Conservation (phyloP, 2,329 filamentous ascomycete genomes). For the Dothidotthia symphoricarpi region DNA sequence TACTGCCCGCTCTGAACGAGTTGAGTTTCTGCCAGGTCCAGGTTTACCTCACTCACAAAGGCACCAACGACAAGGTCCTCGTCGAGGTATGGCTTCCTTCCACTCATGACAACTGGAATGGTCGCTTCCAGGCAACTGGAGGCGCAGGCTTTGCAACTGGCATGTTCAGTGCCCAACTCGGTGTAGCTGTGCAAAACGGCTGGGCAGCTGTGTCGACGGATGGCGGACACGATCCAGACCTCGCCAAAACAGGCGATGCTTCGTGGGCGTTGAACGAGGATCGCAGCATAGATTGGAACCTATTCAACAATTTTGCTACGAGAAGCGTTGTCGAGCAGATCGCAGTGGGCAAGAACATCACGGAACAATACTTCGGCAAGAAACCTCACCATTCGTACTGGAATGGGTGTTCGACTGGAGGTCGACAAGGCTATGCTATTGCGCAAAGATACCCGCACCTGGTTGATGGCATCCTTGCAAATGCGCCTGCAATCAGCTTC, state of each 20-base stretch:
- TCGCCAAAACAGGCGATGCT: conserved; percentile 6
- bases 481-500: conserved; percentile 32
- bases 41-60: conserved; percentile 20
- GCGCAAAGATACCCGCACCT: conserved; percentile 36
- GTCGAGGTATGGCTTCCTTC: conserved; percentile 35
- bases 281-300: conserved; percentile 27
- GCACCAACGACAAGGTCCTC: conserved; percentile 23
- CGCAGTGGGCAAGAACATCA: conserved; percentile 36
- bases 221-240: conserved; percentile 26
- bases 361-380: conserved; percentile 36
- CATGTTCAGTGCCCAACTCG: conserved; percentile 24
- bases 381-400: conserved; percentile 36
- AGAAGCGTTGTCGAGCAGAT: conserved; percentile 40
- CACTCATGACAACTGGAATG: conserved; percentile 29
- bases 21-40: conserved; percentile 28
- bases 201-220: conserved; percentile 38
- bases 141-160: conserved; percentile 33
- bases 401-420: conserved; percentile 38
- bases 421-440: conserved; percentile 36
- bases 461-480: conserved; percentile 38
- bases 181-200: conserved; percentile 25
- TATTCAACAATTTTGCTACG: conserved; percentile 42
- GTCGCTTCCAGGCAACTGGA: conserved; percentile 34
- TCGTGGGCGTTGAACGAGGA: conserved; percentile 26
- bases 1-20: conserved; percentile 8